Evolutionary conservation across 305 asterid genomes (phyloP).

Genomic region (Solanum aculeatissimum): DNA sequence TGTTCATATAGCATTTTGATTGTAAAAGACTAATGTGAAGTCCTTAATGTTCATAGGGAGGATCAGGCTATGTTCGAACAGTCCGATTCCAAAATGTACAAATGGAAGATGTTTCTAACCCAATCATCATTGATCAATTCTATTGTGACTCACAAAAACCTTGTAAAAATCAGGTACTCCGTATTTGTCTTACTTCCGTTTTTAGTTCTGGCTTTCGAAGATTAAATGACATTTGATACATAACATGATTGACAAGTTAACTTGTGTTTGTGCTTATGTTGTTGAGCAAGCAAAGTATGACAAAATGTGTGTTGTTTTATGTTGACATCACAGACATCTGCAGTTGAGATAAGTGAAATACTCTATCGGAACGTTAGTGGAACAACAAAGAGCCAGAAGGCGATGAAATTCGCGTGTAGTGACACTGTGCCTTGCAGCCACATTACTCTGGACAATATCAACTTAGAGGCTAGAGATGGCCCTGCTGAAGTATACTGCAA

Average conservation of each 20-base stretch:
- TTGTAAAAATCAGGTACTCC: conserved; percentile 4
- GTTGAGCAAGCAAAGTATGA: not conserved
- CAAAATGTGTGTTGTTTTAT: not conserved
- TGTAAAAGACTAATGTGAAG: not conserved
- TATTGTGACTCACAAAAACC: not conserved
- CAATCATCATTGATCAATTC: conserved; percentile 10
- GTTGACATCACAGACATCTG: conserved; percentile 40
- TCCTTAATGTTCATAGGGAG: conserved; percentile 3
- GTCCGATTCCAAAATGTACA: not conserved
- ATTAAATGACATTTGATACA: not conserved
- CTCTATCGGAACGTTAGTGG: conserved; percentile 71
- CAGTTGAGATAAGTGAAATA: conserved; percentile 67
- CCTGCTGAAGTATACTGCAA: conserved; percentile 67
- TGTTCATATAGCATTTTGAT: not conserved
- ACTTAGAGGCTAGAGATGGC: conserved; percentile 55
- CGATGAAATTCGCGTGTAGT: conserved; percentile 85
- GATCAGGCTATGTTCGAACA: conserved; percentile 3
- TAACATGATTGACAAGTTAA: not conserved
- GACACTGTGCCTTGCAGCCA: conserved; percentile 76
- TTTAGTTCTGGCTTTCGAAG: no score
- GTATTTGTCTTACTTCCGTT: no score
- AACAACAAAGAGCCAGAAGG: conserved; percentile 55
- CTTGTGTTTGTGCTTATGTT: not conserved
- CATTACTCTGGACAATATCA: conserved; percentile 65
- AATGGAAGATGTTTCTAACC: conserved; percentile 5